Conservation (phyloP, 768 basidiomycete genomes). For the Tylopilus felleus region DNA sequence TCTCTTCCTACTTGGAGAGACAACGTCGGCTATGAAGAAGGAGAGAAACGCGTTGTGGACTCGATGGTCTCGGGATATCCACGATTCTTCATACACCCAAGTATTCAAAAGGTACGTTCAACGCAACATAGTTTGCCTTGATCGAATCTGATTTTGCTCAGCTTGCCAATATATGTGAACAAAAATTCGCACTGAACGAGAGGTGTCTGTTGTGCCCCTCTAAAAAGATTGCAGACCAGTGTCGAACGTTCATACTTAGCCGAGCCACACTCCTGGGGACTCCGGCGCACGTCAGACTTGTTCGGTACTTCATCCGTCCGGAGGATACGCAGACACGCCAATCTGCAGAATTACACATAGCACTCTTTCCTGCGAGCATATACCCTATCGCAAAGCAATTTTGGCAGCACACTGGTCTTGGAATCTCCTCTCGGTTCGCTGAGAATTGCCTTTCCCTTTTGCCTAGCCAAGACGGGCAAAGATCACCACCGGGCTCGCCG, state of each 20-base stretch:
- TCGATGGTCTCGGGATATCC: slow-evolving; percentile 90
- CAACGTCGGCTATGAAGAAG: slow-evolving; percentile 89
- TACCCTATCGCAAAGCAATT: slow-evolving; percentile 79
- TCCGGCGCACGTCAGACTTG: slow-evolving; percentile 49
- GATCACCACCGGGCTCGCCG: slow-evolving; percentile 23
- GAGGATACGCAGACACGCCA: slow-evolving; percentile 39
- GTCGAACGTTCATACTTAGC: slow-evolving; percentile 65
- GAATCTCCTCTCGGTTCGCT: slow-evolving; percentile 84
- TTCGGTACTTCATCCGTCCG: slow-evolving; percentile 70
- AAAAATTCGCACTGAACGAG: slow-evolving; percentile 72
- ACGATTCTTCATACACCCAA: slow-evolving; percentile 87
- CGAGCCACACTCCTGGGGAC: slow-evolving; percentile 43
- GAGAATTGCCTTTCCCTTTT: slow-evolving; percentile 77
- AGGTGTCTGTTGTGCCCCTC: slow-evolving; percentile 78
- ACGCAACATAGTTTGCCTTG: neutral
- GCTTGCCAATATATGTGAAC: slow-evolving; percentile 75
- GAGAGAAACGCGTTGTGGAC: slow-evolving; percentile 72
- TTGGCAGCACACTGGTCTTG: slow-evolving; percentile 94
- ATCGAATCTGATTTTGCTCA: slow-evolving; percentile 29
- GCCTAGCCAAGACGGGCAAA: slow-evolving; percentile 38
- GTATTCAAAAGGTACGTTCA: slow-evolving; percentile 73
- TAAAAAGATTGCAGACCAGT: slow-evolving; percentile 66
- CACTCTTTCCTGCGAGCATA: slow-evolving; percentile 63
- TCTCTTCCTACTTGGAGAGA: slow-evolving; percentile 92
- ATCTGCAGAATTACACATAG: slow-evolving; percentile 72